Percentiles rank a stretch among this genome's conserved stretches.
Conservation (phyloP, 306 rosid genomes). For the Senna tora region DNA sequence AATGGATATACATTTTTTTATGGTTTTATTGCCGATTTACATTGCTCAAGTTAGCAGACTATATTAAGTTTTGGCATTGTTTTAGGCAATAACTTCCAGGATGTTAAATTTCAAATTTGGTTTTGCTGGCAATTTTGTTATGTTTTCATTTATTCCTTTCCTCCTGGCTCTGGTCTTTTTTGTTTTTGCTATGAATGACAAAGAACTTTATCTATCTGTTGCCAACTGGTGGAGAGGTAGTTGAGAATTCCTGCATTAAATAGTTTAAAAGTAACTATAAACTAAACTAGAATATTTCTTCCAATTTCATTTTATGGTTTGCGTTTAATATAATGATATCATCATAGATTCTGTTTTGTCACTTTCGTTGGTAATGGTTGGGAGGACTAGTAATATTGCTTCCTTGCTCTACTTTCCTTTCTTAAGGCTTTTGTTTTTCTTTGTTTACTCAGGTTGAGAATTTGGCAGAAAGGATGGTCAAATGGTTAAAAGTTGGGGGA, state of each 20-base stretch:
- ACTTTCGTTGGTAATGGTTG: constrained; percentile 17
- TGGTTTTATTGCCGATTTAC: constrained; percentile 18
- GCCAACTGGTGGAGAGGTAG: neutral
- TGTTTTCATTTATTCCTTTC: neutral
- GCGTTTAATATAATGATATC: neutral
- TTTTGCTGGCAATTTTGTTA: constrained; percentile 10
- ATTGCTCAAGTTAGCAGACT: constrained; percentile 9
- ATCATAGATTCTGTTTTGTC: constrained; percentile 13
- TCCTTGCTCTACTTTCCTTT: constrained; percentile 5
- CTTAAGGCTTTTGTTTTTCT: constrained; percentile 5
- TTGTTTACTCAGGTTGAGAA: constrained; percentile 59
- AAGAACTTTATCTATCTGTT: neutral
- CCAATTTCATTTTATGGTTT: constrained; percentile 5
- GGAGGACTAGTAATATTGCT: constrained; percentile 6
- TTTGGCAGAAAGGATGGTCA: constrained; percentile 77
- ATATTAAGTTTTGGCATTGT: constrained; percentile 7
- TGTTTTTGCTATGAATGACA: neutral
- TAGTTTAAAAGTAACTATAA: neutral
- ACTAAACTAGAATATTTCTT: constrained; percentile 1
- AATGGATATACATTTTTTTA: neutral
- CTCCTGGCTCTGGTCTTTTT: constrained; percentile 17
- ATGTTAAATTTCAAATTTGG: constrained; percentile 1
- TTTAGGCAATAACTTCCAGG: neutral
- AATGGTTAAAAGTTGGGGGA: constrained; percentile 91
- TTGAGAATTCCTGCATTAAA: constrained; percentile 17